Conservation (phyloP, 1,284 basidiomycete species). For the Ganoderma resinaceum region DNA sequence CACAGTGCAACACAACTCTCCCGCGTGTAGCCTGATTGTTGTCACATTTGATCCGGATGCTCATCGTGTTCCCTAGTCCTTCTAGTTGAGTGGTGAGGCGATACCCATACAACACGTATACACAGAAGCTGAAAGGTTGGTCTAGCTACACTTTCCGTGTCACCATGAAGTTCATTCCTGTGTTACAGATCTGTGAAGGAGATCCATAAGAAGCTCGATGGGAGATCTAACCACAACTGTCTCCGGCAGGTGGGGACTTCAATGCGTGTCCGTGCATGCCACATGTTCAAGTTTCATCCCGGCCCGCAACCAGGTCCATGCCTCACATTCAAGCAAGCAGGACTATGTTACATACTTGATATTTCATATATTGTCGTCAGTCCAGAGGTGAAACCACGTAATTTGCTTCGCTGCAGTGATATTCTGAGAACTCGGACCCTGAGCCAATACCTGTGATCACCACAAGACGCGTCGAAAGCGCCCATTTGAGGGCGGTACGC, state of each 20-base stretch:
- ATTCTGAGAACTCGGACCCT: too few species aligned
- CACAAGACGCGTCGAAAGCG: constrained; percentile 20
- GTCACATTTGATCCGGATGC: neutral
- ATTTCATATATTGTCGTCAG: neutral
- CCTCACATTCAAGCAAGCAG: too few species aligned
- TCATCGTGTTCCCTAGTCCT: neutral
- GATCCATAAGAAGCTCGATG: neutral
- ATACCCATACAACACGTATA: too few species aligned
- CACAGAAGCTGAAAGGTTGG: too few species aligned
- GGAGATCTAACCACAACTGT: neutral
- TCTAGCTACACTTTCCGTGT: neutral
- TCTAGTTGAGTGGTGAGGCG: too few species aligned
- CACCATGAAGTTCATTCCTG: neutral
- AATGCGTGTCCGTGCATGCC: too few species aligned
- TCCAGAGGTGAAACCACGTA: neutral
- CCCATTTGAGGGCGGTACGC: neutral
- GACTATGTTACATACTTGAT: neutral
- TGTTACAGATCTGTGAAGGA: neutral
- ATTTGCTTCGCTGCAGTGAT: neutral
- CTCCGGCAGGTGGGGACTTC: too few species aligned
- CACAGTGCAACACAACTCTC: neutral
- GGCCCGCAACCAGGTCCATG: too few species aligned
- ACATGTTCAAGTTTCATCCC: too few species aligned
- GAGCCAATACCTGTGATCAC: too few species aligned
- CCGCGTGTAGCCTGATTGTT: neutral